Evolutionary conservation across 129 eudicot species (phyloP), one percentile per base, ranked within the genome.

Genomic region (Chrysanthemum lavandulifolium): DNA sequence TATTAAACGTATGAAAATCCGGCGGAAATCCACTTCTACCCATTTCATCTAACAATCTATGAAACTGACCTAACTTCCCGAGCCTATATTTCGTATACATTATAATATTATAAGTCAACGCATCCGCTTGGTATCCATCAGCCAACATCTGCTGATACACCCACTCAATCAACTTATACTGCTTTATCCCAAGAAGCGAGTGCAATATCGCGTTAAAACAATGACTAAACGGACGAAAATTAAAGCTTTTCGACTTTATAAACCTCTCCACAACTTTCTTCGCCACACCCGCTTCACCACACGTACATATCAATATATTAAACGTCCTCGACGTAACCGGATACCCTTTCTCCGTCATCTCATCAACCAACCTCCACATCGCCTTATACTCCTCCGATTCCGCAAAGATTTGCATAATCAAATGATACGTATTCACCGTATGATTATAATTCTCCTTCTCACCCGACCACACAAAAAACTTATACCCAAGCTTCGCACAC

Each of bases 351-450:
- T 90, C 97, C 14, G 74, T 86, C 98, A 93, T 93, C 71, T 93
- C 98, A 79, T 90, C 97, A 33, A 93, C 79, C 49, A 93, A 77
- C 71, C 96, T 82, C 96, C 92, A 87, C 98, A 93, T 90, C 62
- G 97, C 96, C 81, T 81, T 84, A 48, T 76, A 84, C 75, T 90
- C 97, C 78, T 87, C 86, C 1, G 95, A 75, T 53, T 84, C 87
- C 2, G 96, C 92, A 79, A 88, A 86, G 27, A 93, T 90, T 76
- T 93, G 84, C 92, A 93, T 85, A 13, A 90, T 73, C 69, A 93
- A 49, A 78, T 93, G 96, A 70, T 93, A 93, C 19, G 87, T 50
- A 61, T 86, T 84, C 53, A 69, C 76, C 3, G 97, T 93, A 47
- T 90, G 98, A 36, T 53, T 79, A 73, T 82, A 93, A 64, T 76